Base-by-base conservation (phyloP, 106 monocot genomes). In the Phalaenopsis equestris region DNA sequence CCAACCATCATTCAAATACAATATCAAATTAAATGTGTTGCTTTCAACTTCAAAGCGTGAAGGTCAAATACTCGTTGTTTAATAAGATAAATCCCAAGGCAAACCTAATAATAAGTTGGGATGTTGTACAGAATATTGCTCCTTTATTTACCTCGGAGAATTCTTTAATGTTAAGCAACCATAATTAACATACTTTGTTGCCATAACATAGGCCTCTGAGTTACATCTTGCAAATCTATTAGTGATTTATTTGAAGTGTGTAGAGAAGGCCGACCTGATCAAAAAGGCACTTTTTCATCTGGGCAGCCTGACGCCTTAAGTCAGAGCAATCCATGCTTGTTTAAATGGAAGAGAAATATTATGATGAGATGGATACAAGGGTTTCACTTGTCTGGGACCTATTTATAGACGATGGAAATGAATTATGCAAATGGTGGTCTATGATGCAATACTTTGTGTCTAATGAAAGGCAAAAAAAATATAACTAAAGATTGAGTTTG, bases 211-310 rank as follows among this genome's bases (percentile, higher is more conserved):
- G 43, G 43, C 43, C 43, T 45, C 43, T 45, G 1, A 45, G 1
- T 4, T 45, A 45, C 10, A 52, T 0, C 52, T 12, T 12, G 52
- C 14, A 3, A 41, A 36, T 8, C 72, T 72, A 30, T 8, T 72
- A 39, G 15, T 72, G 72, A 10, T 72, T 72, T 72, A 39, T 72
- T 21, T 41, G 11, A 72, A 14, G 19, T 43, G 72, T 72, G 0
- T 2, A 79, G 57, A 75, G 75, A 67, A 81, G 7, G 83, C 48
- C 17, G 75, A 92, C 94, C 96, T 97, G 92, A 86, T 97, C 92
- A 87, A 97, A 94, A 75, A 97, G 90, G 73, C 75, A 83, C 84
- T 90, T 92, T 85, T 87, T 97, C 80, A 90, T 76, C 80, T 61
- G 81, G 42, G 90, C 86, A 84, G 87, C 89, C 76, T 94, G 96